Evolutionary conservation across 2,329 filamentous ascomycete genomes (phyloP).

Genomic region (Apiospora arundinis): DNA sequence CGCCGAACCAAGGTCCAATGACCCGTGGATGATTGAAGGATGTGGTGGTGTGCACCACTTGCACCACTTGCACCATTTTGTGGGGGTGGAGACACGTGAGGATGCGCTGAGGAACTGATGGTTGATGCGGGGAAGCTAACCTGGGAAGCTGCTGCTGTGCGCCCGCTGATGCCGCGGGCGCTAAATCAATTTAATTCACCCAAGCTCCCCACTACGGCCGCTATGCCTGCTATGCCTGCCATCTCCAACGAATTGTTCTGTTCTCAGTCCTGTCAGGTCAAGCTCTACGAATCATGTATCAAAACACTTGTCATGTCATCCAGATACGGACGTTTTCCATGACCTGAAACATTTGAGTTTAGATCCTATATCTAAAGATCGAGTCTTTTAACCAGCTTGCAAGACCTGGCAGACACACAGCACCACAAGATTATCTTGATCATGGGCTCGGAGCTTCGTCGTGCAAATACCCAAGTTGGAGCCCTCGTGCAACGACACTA

Average conservation of each 20-base stretch:
- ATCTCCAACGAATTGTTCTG: background rate
- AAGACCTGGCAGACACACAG: too few relatives aligned
- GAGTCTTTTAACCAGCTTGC: too few relatives aligned
- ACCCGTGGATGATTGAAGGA: background rate
- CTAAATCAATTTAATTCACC: background rate
- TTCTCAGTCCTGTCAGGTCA: background rate
- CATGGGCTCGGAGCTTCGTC: background rate
- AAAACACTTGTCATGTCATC: background rate
- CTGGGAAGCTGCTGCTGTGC: too few relatives aligned
- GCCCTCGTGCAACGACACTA: background rate
- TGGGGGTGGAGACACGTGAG: slow-evolving; percentile 14
- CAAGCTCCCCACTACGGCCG: background rate
- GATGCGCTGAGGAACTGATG: slow-evolving; percentile 1
- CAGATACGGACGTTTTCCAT: background rate
- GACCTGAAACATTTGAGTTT: background rate
- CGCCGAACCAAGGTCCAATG: background rate
- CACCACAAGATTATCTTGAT: background rate
- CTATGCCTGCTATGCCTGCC: too few relatives aligned
- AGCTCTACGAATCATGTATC: background rate
- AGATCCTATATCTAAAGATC: background rate
- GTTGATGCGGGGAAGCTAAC: slow-evolving; percentile 4
- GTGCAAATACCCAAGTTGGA: background rate
- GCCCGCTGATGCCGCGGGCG: slow-evolving; percentile 10
- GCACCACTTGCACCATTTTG: background rate
- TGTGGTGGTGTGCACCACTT: background rate